Conservation (phyloP, 371 early-diverging fungal genomes). For the Apophysomyces variabilis region DNA sequence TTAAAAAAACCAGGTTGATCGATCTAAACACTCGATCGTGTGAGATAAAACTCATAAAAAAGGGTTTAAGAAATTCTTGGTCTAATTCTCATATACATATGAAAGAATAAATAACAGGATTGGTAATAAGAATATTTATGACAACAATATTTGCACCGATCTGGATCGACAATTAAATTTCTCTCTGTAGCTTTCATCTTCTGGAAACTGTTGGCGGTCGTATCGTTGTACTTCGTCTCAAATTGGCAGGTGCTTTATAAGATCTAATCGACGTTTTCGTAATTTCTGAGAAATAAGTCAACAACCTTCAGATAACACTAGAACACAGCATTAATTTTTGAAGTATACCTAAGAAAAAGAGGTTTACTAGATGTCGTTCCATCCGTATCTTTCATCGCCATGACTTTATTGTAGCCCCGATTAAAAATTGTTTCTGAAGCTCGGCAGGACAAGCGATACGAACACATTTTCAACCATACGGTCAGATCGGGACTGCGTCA, state of each 20-base stretch:
- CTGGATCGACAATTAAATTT: constrained; percentile 15
- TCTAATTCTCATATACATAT: too few relatives aligned
- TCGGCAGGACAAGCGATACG: not conserved
- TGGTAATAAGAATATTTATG: not conserved
- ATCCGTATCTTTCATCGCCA: constrained; percentile 13
- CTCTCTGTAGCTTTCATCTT: constrained; percentile 14
- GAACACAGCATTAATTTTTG: constrained; percentile 9
- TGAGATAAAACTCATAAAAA: too few relatives aligned
- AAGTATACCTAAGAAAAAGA: constrained; percentile 16
- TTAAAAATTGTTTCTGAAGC: constrained; percentile 9
- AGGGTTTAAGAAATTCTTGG: too few relatives aligned
- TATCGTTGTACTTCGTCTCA: constrained; percentile 15
- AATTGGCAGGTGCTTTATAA: not conserved
- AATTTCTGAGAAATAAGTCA: constrained; percentile 10
- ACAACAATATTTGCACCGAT: constrained; percentile 14
- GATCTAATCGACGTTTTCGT: constrained; percentile 13
- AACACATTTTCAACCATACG: constrained; percentile 12
- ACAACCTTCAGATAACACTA: constrained; percentile 16
- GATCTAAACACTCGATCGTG: too few relatives aligned
- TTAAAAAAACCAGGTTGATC: too few relatives aligned
- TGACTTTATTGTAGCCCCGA: constrained; percentile 5
- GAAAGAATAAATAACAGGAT: too few relatives aligned
- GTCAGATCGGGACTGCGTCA: too few relatives aligned
- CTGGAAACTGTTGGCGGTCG: constrained; percentile 14
- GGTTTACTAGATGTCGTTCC: constrained; percentile 11